Evolutionary conservation across 2,329 filamentous ascomycete species (phyloP), one percentile per base, ranked within the genome.

Genomic region (Pseudogymnoascus sp.): DNA sequence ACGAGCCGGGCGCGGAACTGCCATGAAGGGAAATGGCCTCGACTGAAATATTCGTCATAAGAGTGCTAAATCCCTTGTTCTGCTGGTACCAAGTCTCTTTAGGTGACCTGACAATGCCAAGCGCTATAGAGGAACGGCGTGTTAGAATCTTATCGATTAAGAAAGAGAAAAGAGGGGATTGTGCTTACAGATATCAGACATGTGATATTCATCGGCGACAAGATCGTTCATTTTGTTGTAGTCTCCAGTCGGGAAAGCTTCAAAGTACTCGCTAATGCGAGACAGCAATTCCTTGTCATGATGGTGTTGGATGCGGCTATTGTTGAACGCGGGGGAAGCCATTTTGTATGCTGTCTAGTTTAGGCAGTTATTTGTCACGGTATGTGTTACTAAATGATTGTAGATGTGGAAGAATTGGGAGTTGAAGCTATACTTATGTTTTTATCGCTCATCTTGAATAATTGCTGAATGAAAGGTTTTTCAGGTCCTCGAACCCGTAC

Each of bases 1-100:
- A 63, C 35, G 29, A 31, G 59, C 26, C 62, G 6, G 62, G 62
- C 19, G 19, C 58, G 29, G 59, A 63, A 61, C 62, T 63, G 6
- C 62, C 59, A 26, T 61, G 26, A 29, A 63, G 59, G 10, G 62
- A 49, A 26, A 63, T 49, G 23, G 43, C 23, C 23, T 49, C 12
- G 14, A 49, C 43, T 49, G 21, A 26, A 49, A 49, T 7, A 16
- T 49, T 16, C 14, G 43, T 49, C 43, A 49, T 49, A 4, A 49
- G 43, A n/a, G 4, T 8, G 21, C 43, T 49, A 11, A 49, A 49
- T n/a, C 43, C 43, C 39, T 43, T 43, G 10, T 43, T 43, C 43
- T 49, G 43, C 23, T 49, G 21, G 2, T 26, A 14, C 23, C 43
- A 26, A 26, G 21, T 26, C 21, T 26, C 23, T 29, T 26, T 49